Conservation (phyloP, 768 basidiomycete genomes). For the Amyloporia xantha region DNA sequence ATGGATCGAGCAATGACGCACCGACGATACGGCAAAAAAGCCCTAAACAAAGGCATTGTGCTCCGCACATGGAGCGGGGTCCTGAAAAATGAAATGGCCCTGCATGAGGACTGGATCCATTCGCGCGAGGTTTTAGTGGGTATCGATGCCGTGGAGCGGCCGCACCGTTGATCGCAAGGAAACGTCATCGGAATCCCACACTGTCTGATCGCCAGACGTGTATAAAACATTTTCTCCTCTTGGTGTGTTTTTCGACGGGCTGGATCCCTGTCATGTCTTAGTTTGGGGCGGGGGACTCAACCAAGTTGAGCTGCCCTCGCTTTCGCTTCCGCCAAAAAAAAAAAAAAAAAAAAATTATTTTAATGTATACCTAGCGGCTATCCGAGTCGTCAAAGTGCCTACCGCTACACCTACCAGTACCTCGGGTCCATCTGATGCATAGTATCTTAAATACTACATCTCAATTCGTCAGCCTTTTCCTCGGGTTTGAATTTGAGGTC, state of each 20-base stretch:
- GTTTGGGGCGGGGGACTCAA: background rate
- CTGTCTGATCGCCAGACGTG: background rate
- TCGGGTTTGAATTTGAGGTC: too few species aligned
- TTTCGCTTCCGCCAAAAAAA: background rate
- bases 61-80: background rate
- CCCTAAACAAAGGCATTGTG: background rate
- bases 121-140: background rate
- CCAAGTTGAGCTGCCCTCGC: background rate
- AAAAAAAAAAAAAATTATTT: background rate
- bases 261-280: background rate
- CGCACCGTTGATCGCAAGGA: background rate
- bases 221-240: background rate
- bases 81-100: background rate
- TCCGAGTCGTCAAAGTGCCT: too few species aligned
- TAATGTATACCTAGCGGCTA: too few species aligned
- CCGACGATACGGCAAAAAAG: background rate
- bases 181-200: background rate
- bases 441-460: too few species aligned
- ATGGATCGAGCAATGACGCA: background rate
- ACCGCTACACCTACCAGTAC: too few species aligned
- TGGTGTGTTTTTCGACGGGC: background rate
- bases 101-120: background rate
- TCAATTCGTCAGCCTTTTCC: too few species aligned
- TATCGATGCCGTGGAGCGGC: background rate
- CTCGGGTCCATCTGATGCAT: too few species aligned